Evolutionary conservation across 2,329 filamentous ascomycete species (phyloP).

Genomic region (Colletotrichum navitas): DNA sequence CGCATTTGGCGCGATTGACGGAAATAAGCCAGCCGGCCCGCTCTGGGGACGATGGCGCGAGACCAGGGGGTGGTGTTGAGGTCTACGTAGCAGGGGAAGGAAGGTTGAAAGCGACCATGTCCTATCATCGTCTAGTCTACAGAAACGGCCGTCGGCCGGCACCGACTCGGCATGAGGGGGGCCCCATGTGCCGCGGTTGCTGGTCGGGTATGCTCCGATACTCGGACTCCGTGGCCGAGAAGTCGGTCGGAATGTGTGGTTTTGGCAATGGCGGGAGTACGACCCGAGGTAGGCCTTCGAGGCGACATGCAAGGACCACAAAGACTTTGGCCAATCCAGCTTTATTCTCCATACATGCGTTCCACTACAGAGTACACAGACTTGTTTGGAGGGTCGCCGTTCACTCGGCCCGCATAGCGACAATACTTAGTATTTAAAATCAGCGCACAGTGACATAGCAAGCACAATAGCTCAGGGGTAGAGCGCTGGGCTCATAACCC

Average conservation of each 20-base stretch:
- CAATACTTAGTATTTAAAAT: too few species aligned
- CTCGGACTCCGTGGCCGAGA: not conserved
- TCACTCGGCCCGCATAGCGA: too few species aligned
- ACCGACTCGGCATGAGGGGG: conserved; percentile 34
- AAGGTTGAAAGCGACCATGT: not conserved
- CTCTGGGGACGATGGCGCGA: conserved; percentile 15
- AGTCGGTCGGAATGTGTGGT: not conserved
- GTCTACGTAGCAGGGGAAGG: not conserved
- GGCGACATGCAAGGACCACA: not conserved
- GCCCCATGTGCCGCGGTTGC: not conserved
- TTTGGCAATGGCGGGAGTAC: not conserved
- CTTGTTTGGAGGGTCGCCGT: not conserved
- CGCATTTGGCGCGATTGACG: not conserved
- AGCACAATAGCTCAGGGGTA: conserved; percentile 42
- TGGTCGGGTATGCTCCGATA: conserved; percentile 1
- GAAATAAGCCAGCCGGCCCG: conserved; percentile 14
- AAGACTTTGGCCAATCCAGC: not conserved
- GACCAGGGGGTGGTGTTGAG: conserved; percentile 20
- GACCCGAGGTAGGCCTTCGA: fast-evolving
- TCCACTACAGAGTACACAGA: not conserved
- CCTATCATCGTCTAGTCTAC: conserved; percentile 18
- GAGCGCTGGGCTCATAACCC: conserved; percentile 42
- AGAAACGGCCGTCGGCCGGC: conserved; percentile 18
- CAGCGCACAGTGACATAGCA: too few species aligned
- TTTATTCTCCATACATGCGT: not conserved